Percentiles rank a stretch among this genome's conserved stretches.
Evolutionary conservation across 768 basidiomycete genomes (phyloP).

Genomic region (Lenzites betulinus): DNA sequence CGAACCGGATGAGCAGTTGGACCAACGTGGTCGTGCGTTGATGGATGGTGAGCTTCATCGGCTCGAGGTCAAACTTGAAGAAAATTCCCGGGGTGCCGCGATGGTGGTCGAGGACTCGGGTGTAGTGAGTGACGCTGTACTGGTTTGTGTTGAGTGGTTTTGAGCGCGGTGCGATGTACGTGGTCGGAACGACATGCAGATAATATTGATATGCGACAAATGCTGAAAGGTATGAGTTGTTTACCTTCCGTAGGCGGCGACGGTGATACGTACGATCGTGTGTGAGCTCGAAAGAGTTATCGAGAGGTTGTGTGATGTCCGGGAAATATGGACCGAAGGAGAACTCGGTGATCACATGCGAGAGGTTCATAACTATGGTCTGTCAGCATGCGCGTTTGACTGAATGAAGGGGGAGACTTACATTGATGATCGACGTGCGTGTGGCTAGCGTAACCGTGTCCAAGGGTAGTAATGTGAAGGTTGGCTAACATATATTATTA

Average conservation of each 20-base stretch:
- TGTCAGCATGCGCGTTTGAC: not conserved
- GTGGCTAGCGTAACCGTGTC: conserved; percentile 89
- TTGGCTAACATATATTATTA: conserved; percentile 55
- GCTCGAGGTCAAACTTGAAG: conserved; percentile 98
- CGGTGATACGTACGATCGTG: conserved; percentile 55
- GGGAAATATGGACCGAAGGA: conserved; percentile 97
- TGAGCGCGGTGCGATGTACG: conserved; percentile 78
- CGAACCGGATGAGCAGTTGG: conserved; percentile 75
- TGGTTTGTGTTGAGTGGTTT: conserved; percentile 72
- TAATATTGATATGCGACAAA: conserved; percentile 95
- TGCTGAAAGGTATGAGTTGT: conserved; percentile 43
- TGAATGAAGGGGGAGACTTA: conserved; percentile 44
- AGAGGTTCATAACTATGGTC: conserved; percentile 86
- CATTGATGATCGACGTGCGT: conserved; percentile 87
- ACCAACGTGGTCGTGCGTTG: conserved; percentile 85
- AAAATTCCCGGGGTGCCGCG: conserved; percentile 90
- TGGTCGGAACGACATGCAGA: conserved; percentile 93
- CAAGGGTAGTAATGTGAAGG: conserved; percentile 90
- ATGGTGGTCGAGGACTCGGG: conserved; percentile 70
- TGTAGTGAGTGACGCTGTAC: conserved; percentile 95
- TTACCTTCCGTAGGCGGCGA: not conserved
- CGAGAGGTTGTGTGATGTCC: conserved; percentile 91
- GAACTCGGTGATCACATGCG: conserved; percentile 95
- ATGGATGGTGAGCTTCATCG: conserved; percentile 79
- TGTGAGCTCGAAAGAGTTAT: conserved; percentile 82